Evolutionary conservation across 2,329 filamentous ascomycete species (phyloP).

Genomic region (Phialophora tarda): DNA sequence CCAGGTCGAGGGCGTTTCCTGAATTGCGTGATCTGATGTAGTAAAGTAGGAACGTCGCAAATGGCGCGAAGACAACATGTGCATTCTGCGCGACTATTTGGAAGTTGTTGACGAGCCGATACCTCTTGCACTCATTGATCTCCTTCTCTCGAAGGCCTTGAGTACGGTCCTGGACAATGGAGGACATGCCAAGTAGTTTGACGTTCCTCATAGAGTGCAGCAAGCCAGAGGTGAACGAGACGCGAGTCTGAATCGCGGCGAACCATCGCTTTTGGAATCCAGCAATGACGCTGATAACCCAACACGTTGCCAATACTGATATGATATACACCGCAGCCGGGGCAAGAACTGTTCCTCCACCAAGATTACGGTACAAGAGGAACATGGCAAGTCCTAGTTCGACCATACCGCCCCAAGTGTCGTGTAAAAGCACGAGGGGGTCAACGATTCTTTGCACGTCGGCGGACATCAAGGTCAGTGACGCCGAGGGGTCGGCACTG

Average conservation of each 20-base stretch:
- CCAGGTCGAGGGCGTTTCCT: conserved; percentile 25
- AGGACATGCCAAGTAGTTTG: conserved; percentile 57
- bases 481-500: conserved; percentile 46
- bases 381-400: conserved; percentile 55
- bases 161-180: conserved; percentile 48
- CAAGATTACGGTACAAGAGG: conserved; percentile 50
- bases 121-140: conserved; percentile 49
- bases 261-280: conserved; percentile 55
- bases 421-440: conserved; percentile 51
- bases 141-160: conserved; percentile 50
- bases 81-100: conserved; percentile 29
- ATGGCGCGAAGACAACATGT: conserved; percentile 31
- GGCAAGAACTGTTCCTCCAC: conserved; percentile 52
- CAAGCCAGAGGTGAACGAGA: conserved; percentile 56
- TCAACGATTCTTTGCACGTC: conserved; percentile 51
- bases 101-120: conserved; percentile 42
- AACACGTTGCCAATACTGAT: conserved; percentile 22
- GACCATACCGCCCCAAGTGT: conserved; percentile 53
- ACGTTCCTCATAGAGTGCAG: conserved; percentile 59
- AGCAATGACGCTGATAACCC: conserved; percentile 42
- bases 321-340: conserved; percentile 48
- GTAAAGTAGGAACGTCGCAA: conserved; percentile 34
- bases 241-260: conserved; percentile 56
- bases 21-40: conserved; percentile 20
- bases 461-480: conserved; percentile 55